A percentile compares a stretch with the other conserved stretches of the same genome.
Conservation (phyloP, 208 protist genomes). For the Leishmania braziliensis region DNA sequence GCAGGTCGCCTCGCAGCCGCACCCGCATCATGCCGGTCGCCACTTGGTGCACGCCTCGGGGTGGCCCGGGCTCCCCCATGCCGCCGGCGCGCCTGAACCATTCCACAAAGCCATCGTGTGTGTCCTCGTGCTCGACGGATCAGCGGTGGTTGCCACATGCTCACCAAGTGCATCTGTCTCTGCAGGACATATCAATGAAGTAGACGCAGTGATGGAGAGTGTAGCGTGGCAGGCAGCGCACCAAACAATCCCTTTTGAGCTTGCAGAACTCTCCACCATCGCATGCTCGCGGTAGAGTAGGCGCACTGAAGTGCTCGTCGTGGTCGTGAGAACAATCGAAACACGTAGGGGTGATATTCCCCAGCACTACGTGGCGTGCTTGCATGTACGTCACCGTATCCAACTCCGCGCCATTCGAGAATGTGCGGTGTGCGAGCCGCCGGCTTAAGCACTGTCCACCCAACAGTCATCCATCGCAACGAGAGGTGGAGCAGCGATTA, state of each 20-base stretch:
- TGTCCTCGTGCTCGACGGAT: not conserved
- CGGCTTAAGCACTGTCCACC: not conserved
- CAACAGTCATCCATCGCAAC: not conserved
- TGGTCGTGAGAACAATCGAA: not conserved
- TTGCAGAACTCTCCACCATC: not conserved
- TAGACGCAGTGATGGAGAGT: not conserved
- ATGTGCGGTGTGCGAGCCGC: not conserved
- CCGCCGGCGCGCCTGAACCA: not conserved
- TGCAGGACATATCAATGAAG: not conserved
- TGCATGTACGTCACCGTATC: not conserved
- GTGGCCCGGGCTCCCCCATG: no score
- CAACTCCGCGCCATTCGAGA: not conserved
- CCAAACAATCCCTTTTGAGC: not conserved
- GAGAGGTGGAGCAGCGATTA: not conserved
- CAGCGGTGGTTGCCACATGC: not conserved
- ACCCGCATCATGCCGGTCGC: no score
- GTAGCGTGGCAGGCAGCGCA: not conserved
- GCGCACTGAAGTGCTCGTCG: not conserved
- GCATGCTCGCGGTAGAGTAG: not conserved
- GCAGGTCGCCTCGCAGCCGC: no score
- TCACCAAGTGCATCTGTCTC: not conserved
- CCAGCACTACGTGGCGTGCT: not conserved
- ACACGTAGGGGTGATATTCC: not conserved
- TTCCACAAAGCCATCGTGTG: not conserved
- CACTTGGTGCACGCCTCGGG: no score